Evolutionary conservation across 2,329 filamentous ascomycete species (phyloP).

Genomic region (Exophiala aquamarina): DNA sequence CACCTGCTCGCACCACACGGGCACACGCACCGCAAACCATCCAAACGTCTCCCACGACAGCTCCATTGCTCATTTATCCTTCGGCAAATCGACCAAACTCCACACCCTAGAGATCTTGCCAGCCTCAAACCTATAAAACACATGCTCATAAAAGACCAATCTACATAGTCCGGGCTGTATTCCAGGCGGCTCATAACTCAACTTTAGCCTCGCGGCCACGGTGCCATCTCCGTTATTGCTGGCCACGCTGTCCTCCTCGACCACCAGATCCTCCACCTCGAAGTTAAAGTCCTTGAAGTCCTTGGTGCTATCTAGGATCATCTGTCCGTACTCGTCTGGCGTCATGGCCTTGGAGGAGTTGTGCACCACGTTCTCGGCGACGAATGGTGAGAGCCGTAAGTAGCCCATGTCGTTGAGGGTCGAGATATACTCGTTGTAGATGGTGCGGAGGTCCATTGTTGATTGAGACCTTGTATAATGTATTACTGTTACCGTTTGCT

Average conservation of each 20-base stretch:
- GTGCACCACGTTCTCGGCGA: slow-evolving; percentile 14
- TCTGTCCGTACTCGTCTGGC: slow-evolving; percentile 12
- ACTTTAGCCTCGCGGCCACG: slow-evolving; percentile 14
- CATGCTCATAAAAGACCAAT: slow-evolving; percentile 18
- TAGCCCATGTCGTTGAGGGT: not conserved
- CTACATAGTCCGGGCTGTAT: too few relatives aligned
- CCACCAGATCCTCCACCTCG: slow-evolving; percentile 14
- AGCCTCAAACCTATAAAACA: slow-evolving; percentile 15
- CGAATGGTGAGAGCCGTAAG: slow-evolving; percentile 2
- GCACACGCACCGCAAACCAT: too few relatives aligned
- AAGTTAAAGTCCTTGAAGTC: slow-evolving; percentile 14
- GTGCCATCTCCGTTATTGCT: slow-evolving; percentile 2
- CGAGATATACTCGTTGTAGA: slow-evolving; percentile 8
- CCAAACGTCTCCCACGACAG: too few relatives aligned
- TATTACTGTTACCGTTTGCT: too few relatives aligned
- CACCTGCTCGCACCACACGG: too few relatives aligned
- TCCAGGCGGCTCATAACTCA: slow-evolving; percentile 10
- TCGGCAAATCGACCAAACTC: slow-evolving; percentile 13
- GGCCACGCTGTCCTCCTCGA: slow-evolving; percentile 9
- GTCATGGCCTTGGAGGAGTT: slow-evolving; percentile 14
- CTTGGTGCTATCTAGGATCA: slow-evolving; percentile 12
- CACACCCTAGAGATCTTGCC: slow-evolving; percentile 20
- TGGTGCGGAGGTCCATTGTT: not conserved
- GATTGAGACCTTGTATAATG: not conserved
- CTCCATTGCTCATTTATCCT: too few relatives aligned